Evolutionary conservation across 192 early-diverging fungal species (phyloP), one percentile per base, ranked within the genome.

Genomic region (Coemansia sp.): DNA sequence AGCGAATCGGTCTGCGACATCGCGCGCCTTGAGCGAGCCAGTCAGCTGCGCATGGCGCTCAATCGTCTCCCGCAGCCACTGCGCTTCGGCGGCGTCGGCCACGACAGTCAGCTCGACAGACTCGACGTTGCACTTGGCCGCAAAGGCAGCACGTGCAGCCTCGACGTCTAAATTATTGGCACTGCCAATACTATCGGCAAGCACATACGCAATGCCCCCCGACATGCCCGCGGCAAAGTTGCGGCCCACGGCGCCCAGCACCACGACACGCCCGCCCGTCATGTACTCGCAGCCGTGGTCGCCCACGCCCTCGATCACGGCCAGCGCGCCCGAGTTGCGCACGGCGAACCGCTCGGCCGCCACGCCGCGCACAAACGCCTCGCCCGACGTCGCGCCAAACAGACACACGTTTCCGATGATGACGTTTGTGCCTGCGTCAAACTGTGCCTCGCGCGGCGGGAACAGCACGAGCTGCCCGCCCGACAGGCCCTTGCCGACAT

Each of bases 231-330:
- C 97, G 19, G 97, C 97, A 84, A 98, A 97, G 85, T 98, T 98
- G 67, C 94, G 88, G 10, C 97, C 97, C 19, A 90, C 91, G 24
- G 53, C 51, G 61, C 95, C 97, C 6, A 98, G 82, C 29, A 98
- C 86, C 27, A 98, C 83, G 33, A 91, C 89, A 33, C 93, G 84
- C 44, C 97, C 97, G 44, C 97, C 97, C 6, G 97, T 98, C 97
- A 98, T 98, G 84, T 98, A 98, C 84, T 98, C 97, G 80, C 95
- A 97, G 53, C 95, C 97, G 73, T 98, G 97, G 83, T 98, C 97
- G 64, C 97, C 97, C 24, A 89, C 87, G 59, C 97, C 97, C 77
- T 98, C 97, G 31, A 93, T 90, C 6, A 98, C 95, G 38, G 94
- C 93, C 45, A 83, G 82, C 21, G 95, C 97, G 56, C 97, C 97